Evolutionary conservation across 1,139 yeast species (phyloP).

Genomic region (Suhomyces wounanorum): DNA sequence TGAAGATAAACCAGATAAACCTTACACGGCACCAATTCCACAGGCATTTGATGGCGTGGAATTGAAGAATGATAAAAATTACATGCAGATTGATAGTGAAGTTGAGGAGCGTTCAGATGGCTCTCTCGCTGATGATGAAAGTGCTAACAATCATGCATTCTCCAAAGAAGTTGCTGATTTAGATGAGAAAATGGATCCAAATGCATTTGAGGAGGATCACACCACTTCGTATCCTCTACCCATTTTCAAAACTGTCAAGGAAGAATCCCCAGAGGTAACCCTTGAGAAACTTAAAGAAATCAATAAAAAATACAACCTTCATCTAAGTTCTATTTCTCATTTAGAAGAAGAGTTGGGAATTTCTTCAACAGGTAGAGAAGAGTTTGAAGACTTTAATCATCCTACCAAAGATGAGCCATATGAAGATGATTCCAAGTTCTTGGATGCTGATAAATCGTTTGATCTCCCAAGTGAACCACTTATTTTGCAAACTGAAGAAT

Average conservation of each 20-base stretch:
- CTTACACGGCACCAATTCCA: constrained; percentile 22
- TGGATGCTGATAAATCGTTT: constrained; percentile 3
- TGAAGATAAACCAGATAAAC: constrained; percentile 4
- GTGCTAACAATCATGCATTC: neutral
- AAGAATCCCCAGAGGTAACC: constrained; percentile 35
- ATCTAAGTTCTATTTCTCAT: constrained; percentile 33
- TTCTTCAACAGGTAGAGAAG: neutral
- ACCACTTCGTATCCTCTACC: constrained; percentile 19
- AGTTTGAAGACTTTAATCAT: neutral
- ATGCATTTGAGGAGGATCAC: neutral
- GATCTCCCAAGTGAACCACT: constrained; percentile 5
- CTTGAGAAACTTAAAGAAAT: constrained; percentile 33
- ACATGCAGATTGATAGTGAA: constrained; percentile 15
- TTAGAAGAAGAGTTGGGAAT: constrained; percentile 25
- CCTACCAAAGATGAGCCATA: neutral
- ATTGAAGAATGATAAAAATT: constrained; percentile 4
- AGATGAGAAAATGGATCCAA: constrained; percentile 1
- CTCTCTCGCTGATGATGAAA: constrained; percentile 30
- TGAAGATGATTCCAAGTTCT: neutral
- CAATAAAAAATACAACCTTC: constrained; percentile 35
- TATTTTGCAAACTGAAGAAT: constrained; percentile 4
- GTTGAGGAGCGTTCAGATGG: constrained; percentile 30
- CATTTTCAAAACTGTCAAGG: constrained; percentile 33
- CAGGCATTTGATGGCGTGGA: constrained; percentile 21
- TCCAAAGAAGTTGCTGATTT: neutral